Percentiles rank a stretch among this genome's conserved stretches.
These are phyloP conservation scores for Trichoderma atrobrunneum DNA, from an alignment of 2,329 filamentous ascomycete genomes.

Conservation along the genomic window DNA sequence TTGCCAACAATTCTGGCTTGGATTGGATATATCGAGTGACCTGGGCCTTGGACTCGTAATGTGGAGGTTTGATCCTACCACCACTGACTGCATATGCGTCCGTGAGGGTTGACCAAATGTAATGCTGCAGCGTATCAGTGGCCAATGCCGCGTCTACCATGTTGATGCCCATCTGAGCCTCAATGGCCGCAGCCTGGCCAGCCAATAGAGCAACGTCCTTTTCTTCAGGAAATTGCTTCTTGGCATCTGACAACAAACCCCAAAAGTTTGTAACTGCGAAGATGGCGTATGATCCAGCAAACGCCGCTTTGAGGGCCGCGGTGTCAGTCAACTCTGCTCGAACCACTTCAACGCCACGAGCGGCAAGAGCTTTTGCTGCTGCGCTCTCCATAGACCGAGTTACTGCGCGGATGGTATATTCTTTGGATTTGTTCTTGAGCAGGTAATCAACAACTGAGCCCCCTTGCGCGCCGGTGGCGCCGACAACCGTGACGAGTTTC, in stretches of 20 bases:
- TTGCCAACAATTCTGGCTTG: not conserved
- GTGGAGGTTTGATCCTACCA: not conserved
- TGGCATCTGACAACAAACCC: not conserved
- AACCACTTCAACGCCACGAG: slow-evolving; percentile 31
- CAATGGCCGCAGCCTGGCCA: not conserved
- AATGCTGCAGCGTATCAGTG: not conserved
- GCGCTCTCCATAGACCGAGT: slow-evolving; percentile 31
- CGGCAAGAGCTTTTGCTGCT: slow-evolving; percentile 28
- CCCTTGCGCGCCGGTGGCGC: slow-evolving; percentile 33
- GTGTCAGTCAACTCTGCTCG: slow-evolving; percentile 30
- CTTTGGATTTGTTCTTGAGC: slow-evolving; percentile 29
- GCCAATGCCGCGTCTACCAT: not conserved
- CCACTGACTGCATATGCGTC: not conserved
- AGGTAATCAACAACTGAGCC: slow-evolving; percentile 32
- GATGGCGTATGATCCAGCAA: slow-evolving; percentile 33
- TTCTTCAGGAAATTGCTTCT: not conserved
- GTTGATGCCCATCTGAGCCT: not conserved
- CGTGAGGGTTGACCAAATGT: not conserved
- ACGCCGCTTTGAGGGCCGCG: slow-evolving; percentile 27
- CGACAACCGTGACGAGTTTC: slow-evolving; percentile 33
- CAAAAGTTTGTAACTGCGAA: slow-evolving; percentile 33
- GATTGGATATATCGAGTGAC: slow-evolving; percentile 1
- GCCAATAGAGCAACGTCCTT: not conserved
- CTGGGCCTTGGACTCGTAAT: slow-evolving; percentile 1
- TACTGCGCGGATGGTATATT: slow-evolving; percentile 30